Percentiles rank a stretch among this genome's conserved stretches.
Evolutionary conservation across 1,139 yeast genomes (phyloP).

Genomic region (Kazachstania sp.): DNA sequence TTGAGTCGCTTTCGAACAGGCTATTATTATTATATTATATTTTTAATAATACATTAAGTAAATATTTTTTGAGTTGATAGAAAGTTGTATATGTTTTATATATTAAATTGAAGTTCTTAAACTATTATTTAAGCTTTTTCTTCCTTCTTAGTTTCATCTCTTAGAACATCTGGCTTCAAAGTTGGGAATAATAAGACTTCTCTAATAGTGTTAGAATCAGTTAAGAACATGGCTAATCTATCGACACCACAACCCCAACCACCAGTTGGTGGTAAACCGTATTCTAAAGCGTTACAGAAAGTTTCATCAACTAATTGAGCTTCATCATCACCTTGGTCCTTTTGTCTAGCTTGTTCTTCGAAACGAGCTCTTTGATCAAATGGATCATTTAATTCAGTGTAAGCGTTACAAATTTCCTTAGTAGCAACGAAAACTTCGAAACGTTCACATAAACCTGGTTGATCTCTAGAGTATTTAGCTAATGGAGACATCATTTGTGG

Average conservation of each 20-base stretch:
- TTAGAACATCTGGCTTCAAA: slow-evolving; percentile 75
- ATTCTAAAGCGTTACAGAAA: slow-evolving; percentile 95
- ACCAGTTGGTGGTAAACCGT: slow-evolving; percentile 98
- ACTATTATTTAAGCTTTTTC: slow-evolving; percentile 3
- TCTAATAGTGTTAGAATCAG: slow-evolving; percentile 93
- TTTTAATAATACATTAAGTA: background rate
- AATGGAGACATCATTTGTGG: slow-evolving; percentile 99
- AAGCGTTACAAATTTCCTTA: slow-evolving; percentile 96
- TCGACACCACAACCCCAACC: slow-evolving; percentile 99
- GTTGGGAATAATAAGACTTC: slow-evolving; percentile 98
- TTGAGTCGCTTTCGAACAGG: background rate
- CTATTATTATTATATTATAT: background rate
- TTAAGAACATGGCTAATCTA: slow-evolving; percentile 95
- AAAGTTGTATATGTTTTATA: background rate
- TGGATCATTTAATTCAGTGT: slow-evolving; percentile 98
- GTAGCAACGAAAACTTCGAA: slow-evolving; percentile 98
- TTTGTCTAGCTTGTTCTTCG: slow-evolving; percentile 98
- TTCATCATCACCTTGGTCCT: slow-evolving; percentile 98
- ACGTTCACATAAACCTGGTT: slow-evolving; percentile 94
- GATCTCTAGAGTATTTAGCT: slow-evolving; percentile 89
- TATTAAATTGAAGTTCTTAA: background rate
- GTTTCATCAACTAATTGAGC: slow-evolving; percentile 95
- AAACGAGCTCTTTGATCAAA: slow-evolving; percentile 95
- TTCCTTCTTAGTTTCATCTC: slow-evolving; percentile 28
- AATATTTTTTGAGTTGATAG: background rate